Base-by-base conservation (phyloP, 208 protist genomes). In the Naegleria fowleri region DNA sequence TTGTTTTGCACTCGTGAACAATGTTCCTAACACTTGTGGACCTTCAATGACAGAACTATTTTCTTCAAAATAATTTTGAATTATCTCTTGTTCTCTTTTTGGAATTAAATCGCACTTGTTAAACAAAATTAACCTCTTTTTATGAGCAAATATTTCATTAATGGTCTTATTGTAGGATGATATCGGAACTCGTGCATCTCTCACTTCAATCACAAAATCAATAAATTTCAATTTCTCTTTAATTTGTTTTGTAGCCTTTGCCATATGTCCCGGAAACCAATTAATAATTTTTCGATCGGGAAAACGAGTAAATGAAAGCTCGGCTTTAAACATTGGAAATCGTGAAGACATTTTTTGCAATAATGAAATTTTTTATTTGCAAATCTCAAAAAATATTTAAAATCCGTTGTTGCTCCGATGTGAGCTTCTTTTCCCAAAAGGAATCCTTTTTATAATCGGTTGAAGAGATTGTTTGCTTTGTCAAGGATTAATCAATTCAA, bases 201-300 rank as follows among this genome's bases (percentile, higher is more conserved):
- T 84, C 51, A 93, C 83, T 79, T 93, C 92, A 11, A 93, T 36
- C 0, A 93, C 79, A 13, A 90, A 55, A 83, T 93, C 91, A 33
- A 93, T 88, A 51, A 55, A 79, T 36, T 90, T 91, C 6, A 93
- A 43, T 39, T 40, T 91, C 4, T 92, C 91, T 51, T 22, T 67
- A 6, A 93, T 48, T 38, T 84, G 16, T 67, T 75, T 79, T 2
- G 79, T 91, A 19, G 83, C 84, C 25, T 93, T 93, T 0, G 88
- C 83, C 92, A 93, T 93, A 52, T 93, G 92, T 39, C 91, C 91
- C 13, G 92, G 92, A 38, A 91, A 93, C 92, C 92, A 93, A 90
- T 92, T 93, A 2, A 93, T 88, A 59, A 59, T 52, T 25, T 90
- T 85, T 67, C 51, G 52, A 92, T 38, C 39, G 25, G 13, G 13